These are phyloP conservation scores for Sextonia rubra DNA, from an alignment of 164 flowering plant genomes.

Conservation along the genomic window DNA sequence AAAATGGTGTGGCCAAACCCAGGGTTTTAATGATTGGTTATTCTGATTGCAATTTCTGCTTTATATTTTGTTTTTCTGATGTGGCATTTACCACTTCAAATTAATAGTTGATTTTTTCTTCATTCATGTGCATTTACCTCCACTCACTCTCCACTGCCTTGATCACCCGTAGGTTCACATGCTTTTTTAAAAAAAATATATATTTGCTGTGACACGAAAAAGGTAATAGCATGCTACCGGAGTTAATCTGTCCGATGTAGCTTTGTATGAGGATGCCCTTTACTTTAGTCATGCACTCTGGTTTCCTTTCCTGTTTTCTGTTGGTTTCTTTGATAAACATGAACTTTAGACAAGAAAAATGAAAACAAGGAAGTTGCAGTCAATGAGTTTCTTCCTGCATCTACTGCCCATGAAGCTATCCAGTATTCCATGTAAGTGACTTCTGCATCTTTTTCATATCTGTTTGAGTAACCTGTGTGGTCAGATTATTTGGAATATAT, in stretches of 20 bases:
- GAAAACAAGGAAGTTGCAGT: constrained; percentile 91
- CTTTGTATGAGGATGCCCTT: background rate
- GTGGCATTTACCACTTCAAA: too few relatives aligned
- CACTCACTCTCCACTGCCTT: too few relatives aligned
- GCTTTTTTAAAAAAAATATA: too few relatives aligned
- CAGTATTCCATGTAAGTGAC: constrained; percentile 66
- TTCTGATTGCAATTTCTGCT: too few relatives aligned
- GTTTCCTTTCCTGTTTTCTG: background rate
- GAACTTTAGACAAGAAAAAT: constrained; percentile 67
- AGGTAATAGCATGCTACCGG: too few relatives aligned
- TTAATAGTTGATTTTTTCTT: too few relatives aligned
- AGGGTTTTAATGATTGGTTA: too few relatives aligned
- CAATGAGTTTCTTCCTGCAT: constrained; percentile 67
- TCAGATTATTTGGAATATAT: background rate
- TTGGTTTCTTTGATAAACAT: constrained; percentile 2
- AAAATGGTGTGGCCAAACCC: too few relatives aligned
- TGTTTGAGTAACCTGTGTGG: background rate
- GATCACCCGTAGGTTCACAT: too few relatives aligned
- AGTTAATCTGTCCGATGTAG: background rate
- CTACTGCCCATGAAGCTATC: constrained; percentile 58
- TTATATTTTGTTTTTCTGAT: too few relatives aligned
- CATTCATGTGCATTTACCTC: too few relatives aligned
- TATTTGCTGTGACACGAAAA: too few relatives aligned
- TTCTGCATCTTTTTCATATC: background rate
- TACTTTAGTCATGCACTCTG: background rate